phyloP scores from a whole-genome alignment of 805 yeast genomes.

The Ascoidea asiatica region DNA sequence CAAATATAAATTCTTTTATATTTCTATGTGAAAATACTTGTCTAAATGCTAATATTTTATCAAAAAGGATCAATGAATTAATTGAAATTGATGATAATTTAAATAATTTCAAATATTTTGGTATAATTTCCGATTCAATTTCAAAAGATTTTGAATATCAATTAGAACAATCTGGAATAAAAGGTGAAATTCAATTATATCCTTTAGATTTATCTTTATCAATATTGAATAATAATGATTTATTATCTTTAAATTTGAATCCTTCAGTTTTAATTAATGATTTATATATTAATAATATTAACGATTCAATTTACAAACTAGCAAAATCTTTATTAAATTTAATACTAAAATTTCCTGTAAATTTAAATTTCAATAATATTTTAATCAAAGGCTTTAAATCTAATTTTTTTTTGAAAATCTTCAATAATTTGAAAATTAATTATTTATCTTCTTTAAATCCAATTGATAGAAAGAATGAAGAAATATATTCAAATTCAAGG shows the following conservation, averaged over 20 bases:
- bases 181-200: constrained; percentile 7
- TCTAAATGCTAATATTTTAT: constrained; percentile 9
- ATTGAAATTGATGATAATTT: not conserved
- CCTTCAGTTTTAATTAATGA: constrained; percentile 22
- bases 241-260: constrained; percentile 28
- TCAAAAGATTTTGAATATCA: constrained; percentile 20
- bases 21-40: constrained; percentile 14
- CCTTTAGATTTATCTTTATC: constrained; percentile 30
- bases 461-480: constrained; percentile 22
- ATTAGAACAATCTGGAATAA: constrained; percentile 16
- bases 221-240: constrained; percentile 25
- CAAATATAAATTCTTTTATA: constrained; percentile 11
- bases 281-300: constrained; percentile 29
- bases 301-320: constrained; percentile 31
- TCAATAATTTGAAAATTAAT: constrained; percentile 17
- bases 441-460: constrained; percentile 21
- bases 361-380: constrained; percentile 36
- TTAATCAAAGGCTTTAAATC: constrained; percentile 51
- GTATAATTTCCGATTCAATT: constrained; percentile 23
- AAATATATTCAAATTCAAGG: constrained; percentile 1
- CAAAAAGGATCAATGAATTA: constrained; percentile 11
- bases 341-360: constrained; percentile 24
- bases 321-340: constrained; percentile 36
- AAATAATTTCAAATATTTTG: constrained; percentile 11
- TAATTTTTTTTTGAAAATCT: constrained; percentile 30